Evolutionary conservation across 306 rosid species (phyloP), one percentile per base, ranked within the genome.

Genomic region (Cicer arietinum): DNA sequence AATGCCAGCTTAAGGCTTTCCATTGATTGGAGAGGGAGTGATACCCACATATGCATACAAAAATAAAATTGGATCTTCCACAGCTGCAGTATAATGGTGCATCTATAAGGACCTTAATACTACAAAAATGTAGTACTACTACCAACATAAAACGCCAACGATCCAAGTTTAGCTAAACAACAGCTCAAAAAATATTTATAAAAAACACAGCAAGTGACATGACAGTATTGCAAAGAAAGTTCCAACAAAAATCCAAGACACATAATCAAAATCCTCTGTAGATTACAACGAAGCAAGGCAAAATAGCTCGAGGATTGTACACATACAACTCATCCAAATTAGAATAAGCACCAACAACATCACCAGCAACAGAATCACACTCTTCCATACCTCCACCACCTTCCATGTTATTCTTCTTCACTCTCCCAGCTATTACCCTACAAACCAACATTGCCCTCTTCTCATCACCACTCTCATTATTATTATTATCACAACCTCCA

Each of bases 251-350:
- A 45, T n/a, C 46, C 47, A 67, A 7, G 22, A 70, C 12, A 77
- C 39, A 75, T 63, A 6, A 67, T 85, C 85, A 94, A 77, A 84
- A 91, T 1, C 88, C 99, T 43, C 82, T 80, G 53, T 94, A 92
- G 81, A 94, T 89, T 22, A 94, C 99, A 85, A 94, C 99, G 85
- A 94, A 94, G 82, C 99, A 94, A 74, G 97, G 99, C 90, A 94
- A 86, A 67, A 94, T 94, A 53, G 99, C 97, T 84, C 80, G 82
- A 0, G 90, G 90, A 56, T 89, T 89, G 67, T 74, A 86, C 78
- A 92, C 97, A 63, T 85, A 86, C 77, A 94, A 84, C 91, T 94
- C 96, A 47, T 94, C 97, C 90, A 94, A 80, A 84, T 94, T 92
- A 5, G 99, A 90, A 78, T 89, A 92, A 16, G 90, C 86, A 25